Evolutionary conservation across 2,329 filamentous ascomycete species (phyloP), one percentile per base, ranked within the genome.

Genomic region (Sclerotiophoma versabilis): DNA sequence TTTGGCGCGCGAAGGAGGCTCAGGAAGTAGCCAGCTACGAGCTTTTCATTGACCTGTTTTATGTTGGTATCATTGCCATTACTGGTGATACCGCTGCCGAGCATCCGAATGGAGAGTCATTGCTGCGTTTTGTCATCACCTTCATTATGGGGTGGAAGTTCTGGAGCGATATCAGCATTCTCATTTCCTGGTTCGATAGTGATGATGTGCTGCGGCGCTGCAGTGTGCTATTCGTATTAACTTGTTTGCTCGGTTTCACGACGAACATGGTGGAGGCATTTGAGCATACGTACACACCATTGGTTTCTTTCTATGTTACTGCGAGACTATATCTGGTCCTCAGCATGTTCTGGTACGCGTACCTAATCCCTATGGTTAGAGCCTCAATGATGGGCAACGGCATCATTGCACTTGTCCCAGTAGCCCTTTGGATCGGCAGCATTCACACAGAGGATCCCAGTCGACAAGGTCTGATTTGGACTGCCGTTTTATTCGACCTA

Each of bases 91-190:
- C 80, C 46, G 82, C 84, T 11, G 80, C 83, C 11, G 84, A 87
- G 62, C 73, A 83, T 46, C 77, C 85, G 0, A 82, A 79, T 9
- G 84, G 81, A 0, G 64, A 79, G 26, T 80, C 84, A 38, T 72
- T 88, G n/a, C 76, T 87, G 17, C 79, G 81, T 23, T 88, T 88
- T 63, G 73, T 79, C 46, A 82, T 87, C 34, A 85, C 83, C 0
- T 88, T 88, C 64, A 81, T 83, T 57, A 80, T 88, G 74, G 81
- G 81, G 25, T 87, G 82, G 80, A 87, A 86, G 64, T 83, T 88
- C 57, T 88, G 85, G 85, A 79, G 77, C 41, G 85, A 88, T 56
- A 77, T 87, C 42, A 78, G 80, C 9, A 65, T 84, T 19, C 73
- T 85, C 8, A 78, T 87, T 52, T 81, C 79, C 53, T 86, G 85